Evolutionary conservation across 805 yeast species (phyloP).

Genomic region (Maudiozyma turicensis): DNA sequence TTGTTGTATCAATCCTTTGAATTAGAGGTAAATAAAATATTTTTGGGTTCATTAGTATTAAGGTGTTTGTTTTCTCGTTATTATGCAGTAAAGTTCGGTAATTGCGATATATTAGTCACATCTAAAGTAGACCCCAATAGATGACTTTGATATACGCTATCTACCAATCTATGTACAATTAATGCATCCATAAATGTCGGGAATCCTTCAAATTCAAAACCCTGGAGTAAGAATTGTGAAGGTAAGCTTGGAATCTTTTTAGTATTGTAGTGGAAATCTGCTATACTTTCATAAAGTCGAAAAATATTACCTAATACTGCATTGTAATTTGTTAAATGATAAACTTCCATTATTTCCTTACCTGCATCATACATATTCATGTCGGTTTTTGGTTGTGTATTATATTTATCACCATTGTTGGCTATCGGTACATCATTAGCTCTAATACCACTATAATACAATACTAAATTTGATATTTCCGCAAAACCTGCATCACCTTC

Average conservation of each 20-base stretch:
- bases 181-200: constrained; percentile 25
- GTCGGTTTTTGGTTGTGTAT: not conserved
- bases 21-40: too few species aligned
- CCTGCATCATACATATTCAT: constrained; percentile 11
- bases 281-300: constrained; percentile 25
- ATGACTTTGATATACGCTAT: constrained; percentile 21
- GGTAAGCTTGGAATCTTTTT: constrained; percentile 16
- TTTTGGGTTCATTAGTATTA: too few species aligned
- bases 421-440: constrained; percentile 11
- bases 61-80: too few species aligned
- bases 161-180: constrained; percentile 19
- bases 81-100: constrained; percentile 1
- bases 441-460: constrained; percentile 24
- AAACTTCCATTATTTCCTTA: constrained; percentile 25
- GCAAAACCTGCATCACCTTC: constrained; percentile 31
- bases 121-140: constrained; percentile 15
- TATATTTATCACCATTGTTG: not conserved
- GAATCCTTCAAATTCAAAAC: constrained; percentile 24
- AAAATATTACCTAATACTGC: constrained; percentile 25
- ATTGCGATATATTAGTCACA: constrained; percentile 9
- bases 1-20: too few species aligned
- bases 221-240: constrained; percentile 19
- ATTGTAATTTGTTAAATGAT: constrained; percentile 26
- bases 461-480: constrained; percentile 24
- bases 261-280: constrained; percentile 24